A percentile compares a stretch with the other conserved stretches of the same genome.
These are phyloP conservation scores for Magnusiomyces fungicola DNA, from an alignment of 1,139 yeast species.

Conservation along the genomic window DNA sequence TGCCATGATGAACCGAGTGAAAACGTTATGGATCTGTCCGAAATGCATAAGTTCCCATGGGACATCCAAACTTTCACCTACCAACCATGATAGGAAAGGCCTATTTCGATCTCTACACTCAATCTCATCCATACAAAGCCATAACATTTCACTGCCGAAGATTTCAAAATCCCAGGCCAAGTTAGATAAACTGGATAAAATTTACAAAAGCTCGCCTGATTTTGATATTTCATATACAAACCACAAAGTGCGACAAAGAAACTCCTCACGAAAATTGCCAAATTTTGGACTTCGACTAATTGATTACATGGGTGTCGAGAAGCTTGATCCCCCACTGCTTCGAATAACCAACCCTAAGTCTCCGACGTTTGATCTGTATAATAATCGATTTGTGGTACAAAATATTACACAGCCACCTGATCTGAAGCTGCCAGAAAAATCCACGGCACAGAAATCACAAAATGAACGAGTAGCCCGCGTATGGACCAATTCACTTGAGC, in stretches of 20 bases:
- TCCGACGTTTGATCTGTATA: not conserved
- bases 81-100: no score
- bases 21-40: no score
- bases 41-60: no score
- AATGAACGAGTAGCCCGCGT: not conserved
- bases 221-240: not conserved
- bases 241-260: not conserved
- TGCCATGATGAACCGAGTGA: no score
- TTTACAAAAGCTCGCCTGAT: not conserved
- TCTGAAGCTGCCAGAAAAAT: not conserved
- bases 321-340: not conserved
- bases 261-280: not conserved
- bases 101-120: no score
- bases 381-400: not conserved
- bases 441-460: not conserved
- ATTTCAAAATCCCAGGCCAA: not conserved
- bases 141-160: no score
- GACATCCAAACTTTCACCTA: no score
- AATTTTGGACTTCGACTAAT: not conserved
- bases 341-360: not conserved
- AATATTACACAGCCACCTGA: not conserved
- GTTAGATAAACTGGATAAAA: not conserved
- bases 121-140: no score
- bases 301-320: not conserved
- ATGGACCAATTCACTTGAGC: conserved; percentile 5